These are phyloP conservation scores for Suhomyces bolitotheri DNA, from an alignment of 1,139 yeast species.

Conservation along the genomic window DNA sequence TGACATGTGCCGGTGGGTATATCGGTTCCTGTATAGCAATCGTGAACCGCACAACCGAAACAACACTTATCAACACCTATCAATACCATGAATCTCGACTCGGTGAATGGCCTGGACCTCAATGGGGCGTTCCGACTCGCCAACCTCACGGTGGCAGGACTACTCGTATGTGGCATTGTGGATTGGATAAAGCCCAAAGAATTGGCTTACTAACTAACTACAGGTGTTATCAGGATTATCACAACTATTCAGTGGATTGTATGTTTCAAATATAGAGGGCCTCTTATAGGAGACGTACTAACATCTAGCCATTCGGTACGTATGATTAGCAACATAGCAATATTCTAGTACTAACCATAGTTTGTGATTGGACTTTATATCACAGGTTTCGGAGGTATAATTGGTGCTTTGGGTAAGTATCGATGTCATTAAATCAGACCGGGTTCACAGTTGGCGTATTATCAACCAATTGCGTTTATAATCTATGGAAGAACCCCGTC, in stretches of 20 bases:
- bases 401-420: constrained; percentile 54
- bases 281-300: constrained; percentile 14
- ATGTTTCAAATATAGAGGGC: constrained; percentile 28
- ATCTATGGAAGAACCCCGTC: too few species aligned
- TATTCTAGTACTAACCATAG: constrained; percentile 28
- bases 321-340: too few species aligned
- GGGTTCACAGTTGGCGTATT: too few species aligned
- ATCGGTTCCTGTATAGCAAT: too few species aligned
- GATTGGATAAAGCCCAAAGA: constrained; percentile 7
- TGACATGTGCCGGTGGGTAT: too few species aligned
- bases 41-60: neutral
- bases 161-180: constrained; percentile 53
- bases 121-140: constrained; percentile 60
- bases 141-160: constrained; percentile 63
- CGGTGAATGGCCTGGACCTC: constrained; percentile 32
- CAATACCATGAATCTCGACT: constrained; percentile 16
- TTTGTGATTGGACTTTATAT: constrained; percentile 58
- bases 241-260: constrained; percentile 60
- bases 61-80: constrained; percentile 1
- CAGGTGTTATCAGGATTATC: constrained; percentile 57
- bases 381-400: constrained; percentile 54
- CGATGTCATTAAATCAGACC: too few species aligned
- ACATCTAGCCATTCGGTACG: constrained; percentile 34
- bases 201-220: constrained; percentile 26
- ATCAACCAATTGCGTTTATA: too few species aligned